Conservation (phyloP, 768 basidiomycete genomes). For the Peribolospora baueri region DNA sequence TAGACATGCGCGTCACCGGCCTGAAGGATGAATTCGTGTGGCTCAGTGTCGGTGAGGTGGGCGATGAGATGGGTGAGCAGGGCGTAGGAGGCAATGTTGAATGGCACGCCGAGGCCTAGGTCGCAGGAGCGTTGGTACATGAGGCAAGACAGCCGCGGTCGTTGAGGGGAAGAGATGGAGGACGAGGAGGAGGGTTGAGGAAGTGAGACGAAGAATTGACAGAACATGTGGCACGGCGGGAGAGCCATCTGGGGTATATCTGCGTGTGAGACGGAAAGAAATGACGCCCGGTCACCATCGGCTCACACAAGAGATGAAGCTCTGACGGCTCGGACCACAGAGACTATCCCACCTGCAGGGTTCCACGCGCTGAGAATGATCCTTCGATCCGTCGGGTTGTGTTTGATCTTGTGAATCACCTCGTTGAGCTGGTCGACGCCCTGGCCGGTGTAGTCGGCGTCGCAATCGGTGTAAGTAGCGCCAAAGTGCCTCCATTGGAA, state of each 20-base stretch:
- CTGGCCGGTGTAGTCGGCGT: constrained; percentile 48
- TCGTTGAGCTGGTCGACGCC: constrained; percentile 81
- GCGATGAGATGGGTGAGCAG: constrained; percentile 94
- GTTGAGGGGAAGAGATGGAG: constrained; percentile 19
- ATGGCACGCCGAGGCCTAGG: constrained; percentile 86
- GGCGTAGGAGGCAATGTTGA: constrained; percentile 98
- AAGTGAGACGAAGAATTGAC: constrained; percentile 93
- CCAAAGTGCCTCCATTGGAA: constrained; percentile 85
- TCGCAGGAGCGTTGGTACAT: constrained; percentile 98
- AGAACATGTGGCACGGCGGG: constrained; percentile 95
- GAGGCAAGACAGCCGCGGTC: constrained; percentile 63
- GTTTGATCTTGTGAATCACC: constrained; percentile 72
- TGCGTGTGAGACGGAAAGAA: constrained; percentile 16
- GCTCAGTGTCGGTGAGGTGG: constrained; percentile 59
- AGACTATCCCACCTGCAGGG: constrained; percentile 48
- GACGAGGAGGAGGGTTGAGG: constrained; percentile 28
- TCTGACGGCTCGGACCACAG: not conserved
- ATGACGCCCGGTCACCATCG: no score
- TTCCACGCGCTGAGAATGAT: constrained; percentile 97
- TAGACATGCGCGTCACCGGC: constrained; percentile 97
- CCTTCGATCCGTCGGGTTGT: constrained; percentile 74
- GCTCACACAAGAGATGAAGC: not conserved
- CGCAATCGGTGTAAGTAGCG: constrained; percentile 21
- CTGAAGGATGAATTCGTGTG: constrained; percentile 78
- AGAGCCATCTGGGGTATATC: constrained; percentile 88